Base-by-base conservation (phyloP, 2,329 filamentous ascomycete species). In the Aspergillus hiratsukae region DNA sequence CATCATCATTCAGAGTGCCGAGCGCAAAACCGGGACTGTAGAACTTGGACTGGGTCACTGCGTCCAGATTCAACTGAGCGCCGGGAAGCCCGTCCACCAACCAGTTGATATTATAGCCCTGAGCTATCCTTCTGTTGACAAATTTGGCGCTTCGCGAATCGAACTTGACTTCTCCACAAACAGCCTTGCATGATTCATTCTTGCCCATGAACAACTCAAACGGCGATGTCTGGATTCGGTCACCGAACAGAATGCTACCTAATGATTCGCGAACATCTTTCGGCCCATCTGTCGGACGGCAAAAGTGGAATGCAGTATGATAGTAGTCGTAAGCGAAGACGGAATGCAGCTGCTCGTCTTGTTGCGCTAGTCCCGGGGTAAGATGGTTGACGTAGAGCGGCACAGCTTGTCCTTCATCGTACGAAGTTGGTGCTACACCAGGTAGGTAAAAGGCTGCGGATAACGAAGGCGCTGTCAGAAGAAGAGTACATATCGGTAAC, bases 291-390 rank as follows among this genome's bases (percentile, higher is more conserved):
- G 88, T 78, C 1, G 93, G 94, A 65, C 83, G 78, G 75, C 94
- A 99, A 79, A 97, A 96, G 69, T 89, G 86, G 75, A 99, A 96
- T 3, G 83, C 83, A 5, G 87, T 84, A 66, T 94, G 86, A 73
- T 99, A 99, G 80, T 99, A 97, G 76, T 97, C 93, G 81, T 90
- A 99, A 4, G 93, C 90, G 67, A 97, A 87, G 54, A 96, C 88
- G n/a, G 92, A 95, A 72, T 91, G 90, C 43, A 97, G 81, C 65
- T 91, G 87, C 27, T 88, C 84, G 75, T 96, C 91, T 61, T 84
- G 82, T 58, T 84, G 81, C 45, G 89, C 88, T 48, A 91, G 86
- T 48, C 92, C 86, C 3, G 94, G 93, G 45, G 90, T 94, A 67
- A 99, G 87, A 71, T 87, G 87, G 78, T 99, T 99, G 74, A 99